Conservation (phyloP, 2,329 filamentous ascomycete species). For the Aspergillus sp. region DNA sequence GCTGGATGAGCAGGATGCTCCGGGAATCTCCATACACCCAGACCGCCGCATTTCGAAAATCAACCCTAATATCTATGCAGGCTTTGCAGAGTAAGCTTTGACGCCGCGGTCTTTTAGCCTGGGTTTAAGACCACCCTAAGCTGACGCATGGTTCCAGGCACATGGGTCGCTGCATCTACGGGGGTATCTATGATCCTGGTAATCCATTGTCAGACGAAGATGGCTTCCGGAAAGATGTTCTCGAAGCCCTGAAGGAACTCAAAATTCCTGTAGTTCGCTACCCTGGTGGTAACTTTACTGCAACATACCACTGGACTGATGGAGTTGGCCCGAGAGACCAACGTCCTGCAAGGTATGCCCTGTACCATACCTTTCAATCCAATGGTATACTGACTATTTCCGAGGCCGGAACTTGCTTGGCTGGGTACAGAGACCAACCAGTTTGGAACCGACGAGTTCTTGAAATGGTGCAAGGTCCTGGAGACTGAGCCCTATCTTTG, state of each 20-base stretch:
- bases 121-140: not conserved
- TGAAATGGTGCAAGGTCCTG: constrained; percentile 74
- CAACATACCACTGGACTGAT: constrained; percentile 83
- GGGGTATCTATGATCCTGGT: constrained; percentile 77
- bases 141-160: constrained; percentile 54
- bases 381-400: not conserved
- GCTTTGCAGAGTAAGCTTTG: constrained; percentile 72
- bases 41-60: constrained; percentile 68
- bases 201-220: constrained; percentile 71
- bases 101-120: not conserved
- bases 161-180: constrained; percentile 87
- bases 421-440: constrained; percentile 72
- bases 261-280: constrained; percentile 76
- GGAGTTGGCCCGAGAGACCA: constrained; percentile 72
- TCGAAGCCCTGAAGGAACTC: constrained; percentile 70
- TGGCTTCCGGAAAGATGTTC: constrained; percentile 77
- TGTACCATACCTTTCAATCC: not conserved
- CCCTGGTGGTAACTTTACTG: constrained; percentile 80
- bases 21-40: constrained; percentile 66
- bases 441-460: constrained; percentile 84
- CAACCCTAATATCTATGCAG: constrained; percentile 78
- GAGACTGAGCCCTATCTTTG: constrained; percentile 76
- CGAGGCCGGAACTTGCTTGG: constrained; percentile 74
- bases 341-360: constrained; percentile 55
- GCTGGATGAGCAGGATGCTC: constrained; percentile 59